phyloP scores from a whole-genome alignment of 371 early-diverging fungal genomes.

The Mucor racemosus region DNA sequence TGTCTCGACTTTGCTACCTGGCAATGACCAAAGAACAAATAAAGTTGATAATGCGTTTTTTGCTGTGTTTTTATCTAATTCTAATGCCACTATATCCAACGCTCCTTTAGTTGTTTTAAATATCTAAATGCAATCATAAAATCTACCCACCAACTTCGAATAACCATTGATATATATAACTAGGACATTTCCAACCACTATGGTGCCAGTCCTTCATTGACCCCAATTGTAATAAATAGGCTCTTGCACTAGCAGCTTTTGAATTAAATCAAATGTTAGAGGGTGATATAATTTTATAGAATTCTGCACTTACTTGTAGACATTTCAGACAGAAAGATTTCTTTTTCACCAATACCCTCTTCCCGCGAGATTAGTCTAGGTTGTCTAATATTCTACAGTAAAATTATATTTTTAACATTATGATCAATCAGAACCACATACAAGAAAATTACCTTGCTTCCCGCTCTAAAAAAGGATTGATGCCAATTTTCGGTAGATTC shows the following conservation, averaged over 20 bases:
- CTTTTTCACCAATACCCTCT: conserved; percentile 17
- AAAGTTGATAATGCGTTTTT: conserved; percentile 40
- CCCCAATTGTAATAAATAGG: conserved; percentile 32
- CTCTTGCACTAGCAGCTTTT: conserved; percentile 27
- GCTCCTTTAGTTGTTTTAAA: neutral
- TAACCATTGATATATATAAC: conserved; percentile 46
- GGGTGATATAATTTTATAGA: neutral
- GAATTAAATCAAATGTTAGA: no score
- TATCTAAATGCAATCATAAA: neutral
- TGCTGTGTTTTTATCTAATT: conserved; percentile 29
- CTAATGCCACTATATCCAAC: conserved; percentile 36
- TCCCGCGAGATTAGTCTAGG: conserved; percentile 20
- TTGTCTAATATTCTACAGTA: conserved; percentile 7
- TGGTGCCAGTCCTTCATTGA: conserved; percentile 38
- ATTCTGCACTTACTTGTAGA: conserved; percentile 17
- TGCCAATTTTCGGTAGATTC: conserved; percentile 5
- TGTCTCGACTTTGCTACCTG: conserved; percentile 22
- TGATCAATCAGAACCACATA: neutral
- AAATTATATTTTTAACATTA: neutral
- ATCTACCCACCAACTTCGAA: conserved; percentile 38
- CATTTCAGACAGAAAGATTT: conserved; percentile 31
- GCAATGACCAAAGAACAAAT: conserved; percentile 32
- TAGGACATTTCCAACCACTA: conserved; percentile 44
- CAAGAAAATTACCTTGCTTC: neutral
- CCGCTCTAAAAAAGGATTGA: conserved; percentile 17